These are phyloP conservation scores for Monilinia polystroma DNA, from an alignment of 2,329 filamentous ascomycete genomes.

Conservation along the genomic window DNA sequence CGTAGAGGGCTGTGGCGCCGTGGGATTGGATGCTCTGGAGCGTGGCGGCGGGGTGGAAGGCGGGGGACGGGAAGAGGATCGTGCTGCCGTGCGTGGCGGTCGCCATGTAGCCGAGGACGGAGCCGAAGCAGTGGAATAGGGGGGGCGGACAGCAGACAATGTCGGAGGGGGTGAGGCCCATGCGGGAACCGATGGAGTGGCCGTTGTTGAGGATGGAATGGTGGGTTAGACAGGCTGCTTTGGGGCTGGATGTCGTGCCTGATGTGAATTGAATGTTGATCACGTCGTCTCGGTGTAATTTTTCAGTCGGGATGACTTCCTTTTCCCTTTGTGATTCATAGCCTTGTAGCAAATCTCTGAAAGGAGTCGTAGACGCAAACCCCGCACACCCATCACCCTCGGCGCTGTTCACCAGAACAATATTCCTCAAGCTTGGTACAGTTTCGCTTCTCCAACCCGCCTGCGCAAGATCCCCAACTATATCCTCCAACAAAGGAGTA, in stretches of 20 bases:
- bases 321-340: constrained; percentile 35
- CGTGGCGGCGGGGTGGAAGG: constrained; percentile 66
- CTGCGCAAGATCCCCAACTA: constrained; percentile 46
- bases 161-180: constrained; percentile 74
- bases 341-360: constrained; percentile 30
- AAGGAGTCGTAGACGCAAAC: constrained; percentile 45
- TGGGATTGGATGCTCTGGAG: constrained; percentile 55
- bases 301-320: constrained; percentile 46
- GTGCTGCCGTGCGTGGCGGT: constrained; percentile 79
- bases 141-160: constrained; percentile 82
- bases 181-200: constrained; percentile 75
- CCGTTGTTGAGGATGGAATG: constrained; percentile 91
- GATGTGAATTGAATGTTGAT: constrained; percentile 97
- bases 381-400: constrained; percentile 39
- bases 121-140: constrained; percentile 85
- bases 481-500: constrained; percentile 53
- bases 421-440: constrained; percentile 66
- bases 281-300: constrained; percentile 62
- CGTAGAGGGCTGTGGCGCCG: constrained; percentile 68
- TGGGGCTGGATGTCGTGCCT: constrained; percentile 87
- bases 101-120: constrained; percentile 76
- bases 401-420: constrained; percentile 81
- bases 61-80: constrained; percentile 82
- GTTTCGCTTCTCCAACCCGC: constrained; percentile 46
- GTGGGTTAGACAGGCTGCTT: constrained; percentile 88